Evolutionary conservation across 257 asterid species (phyloP), one percentile per base, ranked within the genome.

Genomic region (Solanum habrochaites): DNA sequence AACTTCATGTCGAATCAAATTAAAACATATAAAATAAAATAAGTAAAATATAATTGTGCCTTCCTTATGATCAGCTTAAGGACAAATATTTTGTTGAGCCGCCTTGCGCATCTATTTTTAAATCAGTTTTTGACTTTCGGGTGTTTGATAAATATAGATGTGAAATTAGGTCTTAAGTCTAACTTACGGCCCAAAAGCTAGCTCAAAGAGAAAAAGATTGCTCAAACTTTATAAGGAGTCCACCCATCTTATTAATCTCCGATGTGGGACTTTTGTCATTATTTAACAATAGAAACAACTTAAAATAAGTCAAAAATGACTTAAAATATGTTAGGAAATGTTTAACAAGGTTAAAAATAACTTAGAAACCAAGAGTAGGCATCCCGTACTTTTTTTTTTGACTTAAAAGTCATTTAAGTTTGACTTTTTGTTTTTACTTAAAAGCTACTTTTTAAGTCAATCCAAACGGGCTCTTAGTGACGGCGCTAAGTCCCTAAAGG

Each of bases 101-200:
- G 4, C n/a, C 43, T 1, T 18, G n/a, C n/a, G 7, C 6, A 56
- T 21, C 62, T 18, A 56, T 0, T 0, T 52, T 56, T 23, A 7
- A 56, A 4, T 56, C 11, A 56, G 2, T 56, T 18, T 56, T 56
- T 56, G 4, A 56, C 2, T 52, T 56, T 9, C 1, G 2, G 1
- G 62, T 18, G 23, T 56, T 56, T 56, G 62, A 0, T 1, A 18
- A 56, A 56, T 56, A 56, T 56, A 56, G 0, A 37, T 32, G 1
- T 32, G 5, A 32, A 32, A 32, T 32, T 32, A 32, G 35, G 5
- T 32, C 5, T 32, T 32, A 32, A 0, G 5, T 4, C 35, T 32
- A 32, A 32, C 35, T 32, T 32, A 4, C 0, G 5, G 1, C 35
- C 35, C 1, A 32, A 32, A 32, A 32, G 0, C 1, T 32, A 32